A percentile compares a stretch with the other conserved stretches of the same genome.
phyloP scores from a whole-genome alignment of 23 red algal genomes.

The Gracilaria gracilis region DNA sequence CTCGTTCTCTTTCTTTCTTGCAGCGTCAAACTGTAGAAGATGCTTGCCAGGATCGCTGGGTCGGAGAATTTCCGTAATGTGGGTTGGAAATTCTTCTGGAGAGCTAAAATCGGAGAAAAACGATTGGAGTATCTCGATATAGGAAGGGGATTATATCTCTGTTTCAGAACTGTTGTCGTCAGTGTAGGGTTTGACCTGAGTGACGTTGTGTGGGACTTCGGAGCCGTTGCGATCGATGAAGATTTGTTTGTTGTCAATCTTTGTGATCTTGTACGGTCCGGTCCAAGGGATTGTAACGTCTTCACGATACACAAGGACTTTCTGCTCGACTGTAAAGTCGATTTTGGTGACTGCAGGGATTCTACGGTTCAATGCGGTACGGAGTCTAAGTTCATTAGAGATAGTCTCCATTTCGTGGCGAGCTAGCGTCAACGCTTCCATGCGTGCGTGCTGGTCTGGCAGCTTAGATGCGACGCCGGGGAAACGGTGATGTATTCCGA shows the following conservation, averaged over 20 bases:
- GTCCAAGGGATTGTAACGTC: not conserved
- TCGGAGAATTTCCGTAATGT: not conserved
- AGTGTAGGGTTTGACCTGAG: not conserved
- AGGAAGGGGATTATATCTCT: not conserved
- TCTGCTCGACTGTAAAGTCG: not conserved
- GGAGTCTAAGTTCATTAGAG: not conserved
- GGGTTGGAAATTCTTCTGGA: not conserved
- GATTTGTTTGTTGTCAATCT: not conserved
- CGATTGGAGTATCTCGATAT: not conserved
- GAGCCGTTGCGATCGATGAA: not conserved
- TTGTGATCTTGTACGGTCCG: not conserved
- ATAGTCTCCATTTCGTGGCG: slow-evolving; percentile 17
- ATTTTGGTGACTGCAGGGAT: not conserved
- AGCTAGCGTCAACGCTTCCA: not conserved
- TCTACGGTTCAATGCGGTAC: not conserved
- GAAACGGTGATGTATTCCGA: not conserved
- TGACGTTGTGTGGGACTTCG: not conserved
- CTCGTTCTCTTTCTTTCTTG: not conserved
- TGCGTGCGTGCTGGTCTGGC: not conserved
- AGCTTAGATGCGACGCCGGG: not conserved
- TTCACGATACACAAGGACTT: not conserved
- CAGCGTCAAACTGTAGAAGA: not conserved
- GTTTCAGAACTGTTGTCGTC: not conserved
- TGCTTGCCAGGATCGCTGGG: not conserved
- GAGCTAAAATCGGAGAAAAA: not conserved